phyloP scores from a whole-genome alignment of 257 asterid genomes.

The Solanum pennellii region DNA sequence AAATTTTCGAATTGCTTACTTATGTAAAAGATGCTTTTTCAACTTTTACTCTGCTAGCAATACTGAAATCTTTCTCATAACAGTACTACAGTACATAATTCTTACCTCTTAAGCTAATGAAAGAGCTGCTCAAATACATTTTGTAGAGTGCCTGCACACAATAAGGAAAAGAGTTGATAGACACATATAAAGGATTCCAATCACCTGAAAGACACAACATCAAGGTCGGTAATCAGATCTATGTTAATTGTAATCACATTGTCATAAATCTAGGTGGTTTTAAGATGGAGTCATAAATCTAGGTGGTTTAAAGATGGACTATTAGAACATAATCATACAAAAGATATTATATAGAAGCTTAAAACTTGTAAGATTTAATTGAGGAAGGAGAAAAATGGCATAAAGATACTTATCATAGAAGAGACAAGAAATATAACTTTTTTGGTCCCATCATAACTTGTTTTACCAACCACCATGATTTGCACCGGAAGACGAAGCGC shows the following conservation, averaged over 20 bases:
- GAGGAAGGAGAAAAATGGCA: background rate
- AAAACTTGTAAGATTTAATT: background rate
- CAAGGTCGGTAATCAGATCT: background rate
- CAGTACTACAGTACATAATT: background rate
- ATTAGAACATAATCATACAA: background rate
- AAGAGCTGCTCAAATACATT: background rate
- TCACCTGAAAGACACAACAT: background rate
- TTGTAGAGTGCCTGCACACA: background rate
- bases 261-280: too few species aligned
- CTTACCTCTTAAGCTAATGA: background rate
- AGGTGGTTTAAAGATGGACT: background rate
- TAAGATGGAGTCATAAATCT: too few species aligned
- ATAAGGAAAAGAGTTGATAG: background rate
- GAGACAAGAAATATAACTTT: background rate
- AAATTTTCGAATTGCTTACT: background rate
- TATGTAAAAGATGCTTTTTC: background rate
- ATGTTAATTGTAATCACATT: background rate
- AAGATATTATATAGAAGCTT: background rate
- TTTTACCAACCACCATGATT: conserved; percentile 34
- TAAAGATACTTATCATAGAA: background rate
- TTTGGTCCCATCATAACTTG: conserved; percentile 15
- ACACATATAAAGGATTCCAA: background rate
- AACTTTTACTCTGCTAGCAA: background rate
- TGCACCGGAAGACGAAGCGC: conserved; percentile 38
- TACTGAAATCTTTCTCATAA: background rate